Percentiles rank a stretch among this genome's conserved stretches.
Conservation (phyloP, 2,329 filamentous ascomycete species). For the Phymatotrichopsis omnivora region DNA sequence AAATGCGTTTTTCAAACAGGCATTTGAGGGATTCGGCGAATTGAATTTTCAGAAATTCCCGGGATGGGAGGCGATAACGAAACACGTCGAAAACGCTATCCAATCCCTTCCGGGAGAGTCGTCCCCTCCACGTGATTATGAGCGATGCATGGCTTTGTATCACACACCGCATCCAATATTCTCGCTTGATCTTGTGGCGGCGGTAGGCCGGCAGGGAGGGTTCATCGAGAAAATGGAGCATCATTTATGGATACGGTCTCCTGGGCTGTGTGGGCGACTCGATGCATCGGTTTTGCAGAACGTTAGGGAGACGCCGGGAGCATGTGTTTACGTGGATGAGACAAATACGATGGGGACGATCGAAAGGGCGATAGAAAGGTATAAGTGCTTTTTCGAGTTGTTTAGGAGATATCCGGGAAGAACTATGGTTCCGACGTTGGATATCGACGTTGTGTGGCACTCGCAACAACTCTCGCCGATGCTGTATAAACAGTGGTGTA, state of each 20-base stretch:
- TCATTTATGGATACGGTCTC: constrained; percentile 27
- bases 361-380: constrained; percentile 35
- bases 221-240: constrained; percentile 30
- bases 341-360: constrained; percentile 33
- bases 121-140: no score
- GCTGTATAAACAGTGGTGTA: constrained; percentile 52
- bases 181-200: constrained; percentile 25
- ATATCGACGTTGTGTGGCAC: constrained; percentile 69
- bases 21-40: no score
- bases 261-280: constrained; percentile 15
- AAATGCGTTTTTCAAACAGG: no score
- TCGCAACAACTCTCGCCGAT: constrained; percentile 62
- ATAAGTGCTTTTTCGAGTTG: constrained; percentile 50
- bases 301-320: background rate
- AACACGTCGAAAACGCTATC: no score
- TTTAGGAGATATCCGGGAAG: constrained; percentile 42
- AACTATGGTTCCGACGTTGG: constrained; percentile 58
- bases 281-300: constrained; percentile 1
- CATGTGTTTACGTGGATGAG: constrained; percentile 29
- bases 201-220: constrained; percentile 27
- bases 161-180: no score
- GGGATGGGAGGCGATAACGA: no score
- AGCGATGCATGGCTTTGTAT: no score
- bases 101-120: no score
- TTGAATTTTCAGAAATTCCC: no score